phyloP scores from a whole-genome alignment of 2,329 filamentous ascomycete genomes.

The Aspergillus carbonarius region DNA sequence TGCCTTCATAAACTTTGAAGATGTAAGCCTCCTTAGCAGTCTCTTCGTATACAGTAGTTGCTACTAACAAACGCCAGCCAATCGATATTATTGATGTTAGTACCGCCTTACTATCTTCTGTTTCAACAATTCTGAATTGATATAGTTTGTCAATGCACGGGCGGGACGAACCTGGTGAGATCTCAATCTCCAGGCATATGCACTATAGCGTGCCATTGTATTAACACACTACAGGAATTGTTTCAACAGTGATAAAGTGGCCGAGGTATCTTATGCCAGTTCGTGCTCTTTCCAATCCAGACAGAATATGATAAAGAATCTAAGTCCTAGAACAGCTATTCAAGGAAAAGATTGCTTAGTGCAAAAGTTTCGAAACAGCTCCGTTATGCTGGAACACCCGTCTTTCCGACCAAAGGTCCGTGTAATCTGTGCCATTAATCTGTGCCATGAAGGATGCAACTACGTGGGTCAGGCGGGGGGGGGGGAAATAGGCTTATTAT shows the following conservation, averaged over 20 bases:
- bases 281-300: constrained; percentile 37
- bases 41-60: not conserved
- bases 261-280: constrained; percentile 96
- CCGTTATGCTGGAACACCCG: constrained; percentile 83
- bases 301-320: constrained; percentile 5
- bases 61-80: constrained; percentile 55
- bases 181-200: constrained; percentile 10
- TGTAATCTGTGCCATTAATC: constrained; percentile 5
- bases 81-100: constrained; percentile 70
- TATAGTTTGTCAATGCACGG: constrained; percentile 69
- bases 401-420: constrained; percentile 80
- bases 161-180: constrained; percentile 67
- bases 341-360: constrained; percentile 89
- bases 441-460: not conserved
- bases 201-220: constrained; percentile 9
- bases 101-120: constrained; percentile 8
- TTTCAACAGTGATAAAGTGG: constrained; percentile 79
- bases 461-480: too few relatives aligned
- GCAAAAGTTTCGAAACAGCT: constrained; percentile 95
- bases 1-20: constrained; percentile 92
- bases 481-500: constrained; percentile 20
- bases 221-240: constrained; percentile 60
- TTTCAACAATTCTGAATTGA: constrained; percentile 13
- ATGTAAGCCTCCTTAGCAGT: constrained; percentile 54
- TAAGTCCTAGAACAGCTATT: constrained; percentile 61